Conservation (phyloP, 2,329 filamentous ascomycete species). For the Penicillium sp. region DNA sequence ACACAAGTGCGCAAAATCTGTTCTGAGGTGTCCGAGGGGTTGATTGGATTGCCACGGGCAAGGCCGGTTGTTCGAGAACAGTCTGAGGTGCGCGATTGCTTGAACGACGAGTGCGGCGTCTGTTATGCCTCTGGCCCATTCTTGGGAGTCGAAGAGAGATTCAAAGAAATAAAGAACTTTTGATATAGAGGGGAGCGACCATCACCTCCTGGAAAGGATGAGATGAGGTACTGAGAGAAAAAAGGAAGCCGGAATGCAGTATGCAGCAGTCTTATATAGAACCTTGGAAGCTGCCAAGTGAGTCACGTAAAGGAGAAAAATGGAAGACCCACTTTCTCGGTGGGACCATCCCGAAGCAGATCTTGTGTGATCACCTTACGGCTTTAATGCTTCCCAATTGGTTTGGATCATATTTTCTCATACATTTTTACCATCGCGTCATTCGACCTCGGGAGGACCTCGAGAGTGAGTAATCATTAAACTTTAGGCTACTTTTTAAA, state of each 20-base stretch:
- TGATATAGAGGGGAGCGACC: constrained; percentile 32
- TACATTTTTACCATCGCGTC: not conserved
- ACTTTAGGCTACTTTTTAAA: not conserved
- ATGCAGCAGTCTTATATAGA: constrained; percentile 17
- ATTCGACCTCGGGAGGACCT: not conserved
- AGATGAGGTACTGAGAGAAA: constrained; percentile 30
- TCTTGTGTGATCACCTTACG: constrained; percentile 15
- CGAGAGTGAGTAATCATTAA: not conserved
- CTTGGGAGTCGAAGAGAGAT: constrained; percentile 10
- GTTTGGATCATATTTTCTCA: constrained; percentile 11
- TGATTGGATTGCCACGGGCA: constrained; percentile 1
- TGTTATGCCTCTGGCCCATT: constrained; percentile 49
- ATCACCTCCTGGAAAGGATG: constrained; percentile 36
- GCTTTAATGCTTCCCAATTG: constrained; percentile 1
- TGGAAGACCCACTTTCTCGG: constrained; percentile 10
- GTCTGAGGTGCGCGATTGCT: constrained; percentile 26
- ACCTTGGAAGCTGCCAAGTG: constrained; percentile 3
- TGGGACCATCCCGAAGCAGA: constrained; percentile 18
- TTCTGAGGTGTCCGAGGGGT: constrained; percentile 7
- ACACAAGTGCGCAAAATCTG: constrained; percentile 15
- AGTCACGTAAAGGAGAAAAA: constrained; percentile 18
- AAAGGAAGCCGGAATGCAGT: not conserved
- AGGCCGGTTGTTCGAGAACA: constrained; percentile 5
- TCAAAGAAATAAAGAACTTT: constrained; percentile 11
- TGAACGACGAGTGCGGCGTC: constrained; percentile 43